A percentile compares a stretch with the other conserved stretches of the same genome.
Evolutionary conservation across 345 rosid species (phyloP).

Genomic region (Kandelia obovata): DNA sequence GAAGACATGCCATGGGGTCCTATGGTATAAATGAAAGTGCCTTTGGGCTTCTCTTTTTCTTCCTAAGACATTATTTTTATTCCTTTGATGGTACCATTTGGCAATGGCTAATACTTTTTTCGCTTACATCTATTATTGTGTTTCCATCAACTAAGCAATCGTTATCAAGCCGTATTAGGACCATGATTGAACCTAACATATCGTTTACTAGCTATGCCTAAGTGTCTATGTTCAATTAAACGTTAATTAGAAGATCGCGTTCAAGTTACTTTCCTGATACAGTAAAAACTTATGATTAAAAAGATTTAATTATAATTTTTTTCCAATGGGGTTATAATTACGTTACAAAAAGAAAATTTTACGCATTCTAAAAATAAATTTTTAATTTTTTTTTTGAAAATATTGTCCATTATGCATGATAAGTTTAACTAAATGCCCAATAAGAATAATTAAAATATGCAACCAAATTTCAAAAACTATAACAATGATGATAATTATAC

Average conservation of each 20-base stretch:
- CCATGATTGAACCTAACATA: constrained; percentile 13
- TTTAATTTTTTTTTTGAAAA: too few species aligned
- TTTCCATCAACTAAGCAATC: constrained; percentile 59
- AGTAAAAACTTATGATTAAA: too few species aligned
- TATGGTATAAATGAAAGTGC: constrained; percentile 56
- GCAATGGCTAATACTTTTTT: constrained; percentile 42
- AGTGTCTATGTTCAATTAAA: neutral
- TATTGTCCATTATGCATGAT: neutral
- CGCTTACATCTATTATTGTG: constrained; percentile 38
- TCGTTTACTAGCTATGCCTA: neutral
- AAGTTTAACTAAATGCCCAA: too few species aligned
- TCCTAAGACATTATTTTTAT: constrained; percentile 41
- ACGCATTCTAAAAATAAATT: too few species aligned
- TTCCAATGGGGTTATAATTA: too few species aligned
- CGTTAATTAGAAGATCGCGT: neutral
- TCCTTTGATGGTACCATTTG: constrained; percentile 57
- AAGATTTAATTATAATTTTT: too few species aligned
- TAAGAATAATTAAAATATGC: too few species aligned
- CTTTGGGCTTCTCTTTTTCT: constrained; percentile 53
- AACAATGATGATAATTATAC: too few species aligned
- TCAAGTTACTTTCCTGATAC: too few species aligned
- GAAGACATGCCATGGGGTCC: constrained; percentile 41
- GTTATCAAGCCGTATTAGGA: constrained; percentile 36
- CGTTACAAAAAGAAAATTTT: too few species aligned
- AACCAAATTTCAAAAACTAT: too few species aligned